A percentile compares a stretch with the other conserved stretches of the same genome.
Evolutionary conservation across 148 eudicot genomes (phyloP).

Genomic region (Rhododendron vialii): DNA sequence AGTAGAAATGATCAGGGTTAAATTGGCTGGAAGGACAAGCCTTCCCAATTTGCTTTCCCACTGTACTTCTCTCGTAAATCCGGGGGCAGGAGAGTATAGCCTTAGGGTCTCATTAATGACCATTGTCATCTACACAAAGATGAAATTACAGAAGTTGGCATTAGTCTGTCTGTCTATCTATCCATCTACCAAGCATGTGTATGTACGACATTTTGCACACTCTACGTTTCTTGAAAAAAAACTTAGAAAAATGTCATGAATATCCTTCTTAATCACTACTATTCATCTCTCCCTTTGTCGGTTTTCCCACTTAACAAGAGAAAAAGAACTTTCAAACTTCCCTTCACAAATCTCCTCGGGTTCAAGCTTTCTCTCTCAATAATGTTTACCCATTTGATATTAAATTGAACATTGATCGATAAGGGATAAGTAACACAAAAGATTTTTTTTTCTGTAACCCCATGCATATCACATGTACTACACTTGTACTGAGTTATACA

Average conservation of each 20-base stretch:
- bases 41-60: constrained; percentile 2
- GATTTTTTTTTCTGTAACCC: not conserved
- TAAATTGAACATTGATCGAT: no score
- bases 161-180: not conserved
- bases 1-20: constrained; percentile 8
- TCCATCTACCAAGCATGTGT: not conserved
- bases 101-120: constrained; percentile 9
- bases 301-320: not conserved
- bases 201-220: not conserved
- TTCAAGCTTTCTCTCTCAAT: not conserved
- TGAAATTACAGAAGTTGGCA: no score
- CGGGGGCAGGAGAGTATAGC: constrained; percentile 8
- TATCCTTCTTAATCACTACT: not conserved
- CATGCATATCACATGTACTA: not conserved
- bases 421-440: no score
- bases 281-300: not conserved
- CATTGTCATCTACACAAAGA: no score
- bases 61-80: not conserved
- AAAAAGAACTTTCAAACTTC: not conserved
- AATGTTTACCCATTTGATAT: no score
- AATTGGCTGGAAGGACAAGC: constrained; percentile 4
- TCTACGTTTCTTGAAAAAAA: no score
- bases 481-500: not conserved
- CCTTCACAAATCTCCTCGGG: not conserved
- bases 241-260: no score